Evolutionary conservation across 2,329 filamentous ascomycete genomes (phyloP).

Genomic region (Botrytis cinerea): DNA sequence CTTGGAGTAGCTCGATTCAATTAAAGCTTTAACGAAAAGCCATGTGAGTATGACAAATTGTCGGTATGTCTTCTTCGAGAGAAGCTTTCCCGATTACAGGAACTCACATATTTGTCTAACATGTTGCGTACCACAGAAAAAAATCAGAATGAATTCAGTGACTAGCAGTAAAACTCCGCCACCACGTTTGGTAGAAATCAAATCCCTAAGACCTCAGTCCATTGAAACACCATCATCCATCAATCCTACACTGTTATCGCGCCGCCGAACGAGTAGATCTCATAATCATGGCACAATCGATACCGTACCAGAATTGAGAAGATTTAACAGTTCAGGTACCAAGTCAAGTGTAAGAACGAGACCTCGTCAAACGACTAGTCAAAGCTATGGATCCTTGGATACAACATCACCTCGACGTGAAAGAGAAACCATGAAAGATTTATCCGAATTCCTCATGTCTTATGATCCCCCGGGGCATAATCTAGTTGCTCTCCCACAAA

Average conservation of each 20-base stretch:
- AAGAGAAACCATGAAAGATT: constrained; percentile 39
- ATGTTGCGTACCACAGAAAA: not conserved
- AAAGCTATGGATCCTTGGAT: constrained; percentile 11
- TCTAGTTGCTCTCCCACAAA: constrained; percentile 49
- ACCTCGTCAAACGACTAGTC: not conserved
- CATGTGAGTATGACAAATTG: not conserved
- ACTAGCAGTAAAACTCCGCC: not conserved
- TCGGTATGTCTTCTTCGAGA: not conserved
- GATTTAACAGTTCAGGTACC: constrained; percentile 9
- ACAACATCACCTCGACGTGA: constrained; percentile 21
- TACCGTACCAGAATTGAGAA: constrained; percentile 13
- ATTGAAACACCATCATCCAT: constrained; percentile 4
- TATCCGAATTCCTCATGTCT: constrained; percentile 54
- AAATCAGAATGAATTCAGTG: not conserved
- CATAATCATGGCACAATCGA: constrained; percentile 21
- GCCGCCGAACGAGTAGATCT: constrained; percentile 7
- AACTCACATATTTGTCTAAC: not conserved
- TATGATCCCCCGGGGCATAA: constrained; percentile 53
- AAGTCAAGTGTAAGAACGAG: not conserved
- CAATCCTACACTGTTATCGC: constrained; percentile 19
- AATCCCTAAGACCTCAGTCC: not conserved
- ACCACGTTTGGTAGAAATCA: not conserved
- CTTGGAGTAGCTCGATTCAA: not conserved
- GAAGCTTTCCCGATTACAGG: not conserved
- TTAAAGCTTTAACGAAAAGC: not conserved